A percentile compares a stretch with the other conserved stretches of the same genome.
Conservation (phyloP, 805 yeast genomes). For the Candida patagonica region DNA sequence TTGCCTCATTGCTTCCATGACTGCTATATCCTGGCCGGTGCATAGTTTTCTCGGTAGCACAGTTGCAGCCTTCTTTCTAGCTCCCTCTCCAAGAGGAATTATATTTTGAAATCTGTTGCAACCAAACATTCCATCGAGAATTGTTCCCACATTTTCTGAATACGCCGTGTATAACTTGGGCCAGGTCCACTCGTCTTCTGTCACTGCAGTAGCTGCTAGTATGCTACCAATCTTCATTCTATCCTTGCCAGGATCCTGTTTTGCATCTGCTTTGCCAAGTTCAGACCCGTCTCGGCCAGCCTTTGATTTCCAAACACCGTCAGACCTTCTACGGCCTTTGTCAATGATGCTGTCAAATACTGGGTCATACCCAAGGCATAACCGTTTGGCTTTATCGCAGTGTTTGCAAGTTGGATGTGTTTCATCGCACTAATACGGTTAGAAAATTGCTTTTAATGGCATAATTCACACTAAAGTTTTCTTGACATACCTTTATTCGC, state of each 20-base stretch:
- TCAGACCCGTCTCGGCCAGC: constrained; percentile 3
- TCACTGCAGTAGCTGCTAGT: constrained; percentile 18
- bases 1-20: constrained; percentile 27
- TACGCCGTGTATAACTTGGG: constrained; percentile 18
- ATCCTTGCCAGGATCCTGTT: neutral
- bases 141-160: constrained; percentile 17
- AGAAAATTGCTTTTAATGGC: neutral
- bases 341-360: constrained; percentile 19
- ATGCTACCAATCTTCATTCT: constrained; percentile 19
- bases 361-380: constrained; percentile 59
- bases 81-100: neutral
- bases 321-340: constrained; percentile 10
- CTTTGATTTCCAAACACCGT: neutral
- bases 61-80: neutral
- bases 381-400: constrained; percentile 55
- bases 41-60: constrained; percentile 5
- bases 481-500: constrained; percentile 40
- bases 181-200: constrained; percentile 18
- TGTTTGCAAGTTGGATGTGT: constrained; percentile 59
- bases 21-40: constrained; percentile 21
- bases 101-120: constrained; percentile 16
- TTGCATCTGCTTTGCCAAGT: neutral
- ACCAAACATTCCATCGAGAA: constrained; percentile 21
- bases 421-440: constrained; percentile 46
- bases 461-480: neutral